phyloP scores from a whole-genome alignment of 768 basidiomycete species.

The Mycena epipterygia region DNA sequence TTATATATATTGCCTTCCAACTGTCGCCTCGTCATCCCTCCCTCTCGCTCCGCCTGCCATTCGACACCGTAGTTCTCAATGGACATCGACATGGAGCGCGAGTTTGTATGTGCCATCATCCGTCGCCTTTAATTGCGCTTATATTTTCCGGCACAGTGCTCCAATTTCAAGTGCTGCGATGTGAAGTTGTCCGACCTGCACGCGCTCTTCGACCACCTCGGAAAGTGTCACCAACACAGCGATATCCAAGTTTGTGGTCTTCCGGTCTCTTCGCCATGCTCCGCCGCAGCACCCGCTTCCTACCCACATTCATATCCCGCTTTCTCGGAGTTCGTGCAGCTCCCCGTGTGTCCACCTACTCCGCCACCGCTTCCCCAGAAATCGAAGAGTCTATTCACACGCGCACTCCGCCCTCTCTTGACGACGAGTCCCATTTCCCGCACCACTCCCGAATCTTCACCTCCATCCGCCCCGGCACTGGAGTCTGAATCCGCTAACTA shows the following conservation, averaged over 20 bases:
- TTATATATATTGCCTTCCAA: not conserved
- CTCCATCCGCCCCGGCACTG: not conserved
- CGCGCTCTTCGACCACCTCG: constrained; percentile 27
- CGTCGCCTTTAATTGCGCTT: not conserved
- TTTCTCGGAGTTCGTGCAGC: constrained; percentile 9
- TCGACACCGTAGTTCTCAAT: not conserved
- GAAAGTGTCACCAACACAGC: constrained; percentile 10
- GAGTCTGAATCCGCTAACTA: not conserved
- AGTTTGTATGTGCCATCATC: constrained; percentile 21
- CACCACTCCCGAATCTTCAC: not conserved
- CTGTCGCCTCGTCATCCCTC: not conserved
- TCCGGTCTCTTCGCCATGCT: not conserved
- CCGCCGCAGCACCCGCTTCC: not conserved
- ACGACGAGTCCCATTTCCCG: constrained; percentile 10
- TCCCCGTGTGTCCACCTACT: not conserved
- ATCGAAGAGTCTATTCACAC: constrained; percentile 9
- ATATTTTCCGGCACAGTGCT: constrained; percentile 6
- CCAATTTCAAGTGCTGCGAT: constrained; percentile 31
- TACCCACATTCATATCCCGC: not conserved
- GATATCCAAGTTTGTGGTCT: constrained; percentile 6
- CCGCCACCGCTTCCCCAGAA: not conserved
- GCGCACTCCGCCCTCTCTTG: constrained; percentile 12
- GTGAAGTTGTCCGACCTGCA: constrained; percentile 21
- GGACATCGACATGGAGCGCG: constrained; percentile 25
- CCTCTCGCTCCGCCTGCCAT: not conserved